Conservation (phyloP, 305 asterid genomes). For the Plantago lanceolata region DNA sequence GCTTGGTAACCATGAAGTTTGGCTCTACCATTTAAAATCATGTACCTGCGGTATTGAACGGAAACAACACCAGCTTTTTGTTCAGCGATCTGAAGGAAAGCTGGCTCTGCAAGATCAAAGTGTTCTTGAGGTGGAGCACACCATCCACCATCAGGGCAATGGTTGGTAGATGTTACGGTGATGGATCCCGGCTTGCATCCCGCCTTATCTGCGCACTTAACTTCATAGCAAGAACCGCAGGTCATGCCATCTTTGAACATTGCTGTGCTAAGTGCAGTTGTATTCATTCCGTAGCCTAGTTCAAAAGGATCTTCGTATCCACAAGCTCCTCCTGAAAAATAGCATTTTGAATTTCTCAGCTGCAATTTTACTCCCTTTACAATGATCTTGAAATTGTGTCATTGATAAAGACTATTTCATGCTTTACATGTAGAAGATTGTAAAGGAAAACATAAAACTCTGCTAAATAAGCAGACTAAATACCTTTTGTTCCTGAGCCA, state of each 20-base stretch:
- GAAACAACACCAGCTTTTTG: constrained; percentile 28
- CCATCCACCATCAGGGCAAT: constrained; percentile 33
- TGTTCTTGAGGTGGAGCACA: constrained; percentile 31
- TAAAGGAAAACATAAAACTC: not conserved
- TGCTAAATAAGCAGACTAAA: too few species aligned
- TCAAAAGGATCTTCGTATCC: constrained; percentile 25
- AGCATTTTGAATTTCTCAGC: not conserved
- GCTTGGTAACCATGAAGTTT: too few species aligned
- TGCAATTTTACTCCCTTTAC: not conserved
- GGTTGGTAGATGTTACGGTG: constrained; percentile 29
- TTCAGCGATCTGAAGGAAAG: constrained; percentile 30
- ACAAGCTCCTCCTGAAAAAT: constrained; percentile 30
- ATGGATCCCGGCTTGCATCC: constrained; percentile 24
- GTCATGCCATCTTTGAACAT: constrained; percentile 28
- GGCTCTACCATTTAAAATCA: too few species aligned
- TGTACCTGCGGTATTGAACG: constrained; percentile 26
- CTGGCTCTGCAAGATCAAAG: constrained; percentile 30
- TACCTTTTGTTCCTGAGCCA: constrained; percentile 30
- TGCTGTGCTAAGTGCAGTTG: constrained; percentile 25
- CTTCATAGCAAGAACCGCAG: constrained; percentile 33
- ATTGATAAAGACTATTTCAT: not conserved
- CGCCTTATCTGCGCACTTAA: constrained; percentile 25
- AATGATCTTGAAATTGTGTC: not conserved
- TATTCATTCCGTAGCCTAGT: constrained; percentile 25
- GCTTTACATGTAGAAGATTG: not conserved